Percentiles rank a stretch among this genome's conserved stretches.
These are phyloP conservation scores for Dendrostoma leiphaemia DNA, from an alignment of 2,329 filamentous ascomycete genomes.

Conservation along the genomic window DNA sequence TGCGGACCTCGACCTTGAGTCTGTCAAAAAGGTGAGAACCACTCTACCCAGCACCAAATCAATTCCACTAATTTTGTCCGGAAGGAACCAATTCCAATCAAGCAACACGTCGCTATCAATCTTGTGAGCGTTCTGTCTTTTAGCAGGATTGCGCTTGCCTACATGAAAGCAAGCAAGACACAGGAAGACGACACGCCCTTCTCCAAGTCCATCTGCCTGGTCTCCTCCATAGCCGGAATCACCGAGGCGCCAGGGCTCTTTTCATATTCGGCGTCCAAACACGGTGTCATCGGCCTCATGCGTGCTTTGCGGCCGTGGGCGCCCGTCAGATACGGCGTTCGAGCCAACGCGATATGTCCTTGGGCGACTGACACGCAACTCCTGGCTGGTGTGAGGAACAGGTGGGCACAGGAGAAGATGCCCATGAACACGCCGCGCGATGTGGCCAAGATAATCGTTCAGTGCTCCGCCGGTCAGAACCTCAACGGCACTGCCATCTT, in stretches of 20 bases:
- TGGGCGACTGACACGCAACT: constrained; percentile 46
- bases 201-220: constrained; percentile 26
- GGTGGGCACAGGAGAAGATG: constrained; percentile 36
- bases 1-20: constrained; percentile 37
- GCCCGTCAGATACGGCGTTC: constrained; percentile 32
- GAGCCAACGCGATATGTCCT: constrained; percentile 45
- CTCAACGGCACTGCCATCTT: constrained; percentile 27
- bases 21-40: constrained; percentile 35
- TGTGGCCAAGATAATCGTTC: constrained; percentile 39
- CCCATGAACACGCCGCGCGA: constrained; percentile 39
- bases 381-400: constrained; percentile 34
- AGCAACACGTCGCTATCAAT: constrained; percentile 43
- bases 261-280: constrained; percentile 46
- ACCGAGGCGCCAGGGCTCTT: constrained; percentile 45
- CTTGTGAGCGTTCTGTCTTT: constrained; percentile 45
- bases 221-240: constrained; percentile 43
- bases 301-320: constrained; percentile 36
- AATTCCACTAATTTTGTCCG: too few species aligned
- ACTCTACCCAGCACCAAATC: background rate
- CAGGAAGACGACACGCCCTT: background rate
- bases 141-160: constrained; percentile 46
- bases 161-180: constrained; percentile 36
- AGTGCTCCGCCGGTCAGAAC: constrained; percentile 32
- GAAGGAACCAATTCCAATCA: constrained; percentile 31
- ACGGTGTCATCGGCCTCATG: constrained; percentile 49